Percentiles rank a stretch among this genome's conserved stretches.
Evolutionary conservation across 2,329 filamentous ascomycete genomes (phyloP).

Genomic region (Ascochyta koolunga): DNA sequence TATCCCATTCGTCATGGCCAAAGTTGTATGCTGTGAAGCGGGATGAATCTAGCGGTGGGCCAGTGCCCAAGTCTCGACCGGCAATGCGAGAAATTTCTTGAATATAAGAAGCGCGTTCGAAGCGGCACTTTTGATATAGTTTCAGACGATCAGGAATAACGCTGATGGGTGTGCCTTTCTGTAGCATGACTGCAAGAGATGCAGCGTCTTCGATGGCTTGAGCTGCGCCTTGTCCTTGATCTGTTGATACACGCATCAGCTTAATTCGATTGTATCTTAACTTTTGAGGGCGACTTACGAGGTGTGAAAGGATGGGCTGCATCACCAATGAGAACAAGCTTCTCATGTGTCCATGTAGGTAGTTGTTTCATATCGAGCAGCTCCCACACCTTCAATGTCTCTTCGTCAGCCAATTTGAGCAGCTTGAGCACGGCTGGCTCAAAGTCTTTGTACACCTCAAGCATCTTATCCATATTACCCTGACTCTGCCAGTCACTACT

Average conservation of each 20-base stretch:
- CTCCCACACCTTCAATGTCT: conserved; percentile 47
- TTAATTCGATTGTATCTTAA: too few relatives aligned
- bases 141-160: conserved; percentile 63
- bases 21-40: conserved; percentile 60
- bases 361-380: conserved; percentile 64
- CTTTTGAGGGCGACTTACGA: conserved; percentile 46
- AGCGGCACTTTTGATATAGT: conserved; percentile 65
- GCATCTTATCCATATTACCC: conserved; percentile 47
- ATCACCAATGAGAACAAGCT: conserved; percentile 67
- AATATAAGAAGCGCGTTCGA: conserved; percentile 62
- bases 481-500: conserved; percentile 46
- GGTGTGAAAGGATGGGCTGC: conserved; percentile 73
- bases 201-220: conserved; percentile 72
- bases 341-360: conserved; percentile 60
- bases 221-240: conserved; percentile 67
- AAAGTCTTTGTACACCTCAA: conserved; percentile 50
- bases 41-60: conserved; percentile 40
- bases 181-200: conserved; percentile 63
- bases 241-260: conserved; percentile 19
- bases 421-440: conserved; percentile 45
- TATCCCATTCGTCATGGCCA: conserved; percentile 64
- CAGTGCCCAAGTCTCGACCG: conserved; percentile 55
- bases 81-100: conserved; percentile 63
- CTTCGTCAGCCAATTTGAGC: conserved; percentile 47
- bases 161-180: conserved; percentile 49